phyloP scores from a whole-genome alignment of 257 asterid genomes.

The Leonotis leonurus region DNA sequence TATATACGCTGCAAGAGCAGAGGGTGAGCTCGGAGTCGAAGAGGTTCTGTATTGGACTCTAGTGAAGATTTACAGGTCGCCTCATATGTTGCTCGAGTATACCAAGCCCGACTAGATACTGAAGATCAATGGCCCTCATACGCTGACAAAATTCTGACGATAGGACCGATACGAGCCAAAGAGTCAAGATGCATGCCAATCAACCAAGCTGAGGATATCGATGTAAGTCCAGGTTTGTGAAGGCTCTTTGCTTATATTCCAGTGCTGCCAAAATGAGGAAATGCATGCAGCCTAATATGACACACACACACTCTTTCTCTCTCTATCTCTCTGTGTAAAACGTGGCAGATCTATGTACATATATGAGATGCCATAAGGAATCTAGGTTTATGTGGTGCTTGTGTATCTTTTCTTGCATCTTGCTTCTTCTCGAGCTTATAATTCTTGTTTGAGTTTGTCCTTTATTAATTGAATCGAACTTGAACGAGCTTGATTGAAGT shows the following conservation, averaged over 20 bases:
- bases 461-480: neutral
- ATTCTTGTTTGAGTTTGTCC: too few relatives aligned
- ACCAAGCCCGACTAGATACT: constrained; percentile 62
- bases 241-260: neutral
- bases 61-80: constrained; percentile 87
- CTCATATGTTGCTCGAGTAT: constrained; percentile 88
- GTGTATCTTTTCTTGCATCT: neutral
- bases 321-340: neutral
- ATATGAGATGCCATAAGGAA: constrained; percentile 4
- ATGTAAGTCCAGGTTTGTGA: constrained; percentile 6
- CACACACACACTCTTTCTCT: too few relatives aligned
- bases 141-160: constrained; percentile 1
- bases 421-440: neutral
- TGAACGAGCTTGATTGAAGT: too few relatives aligned
- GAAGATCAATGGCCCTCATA: neutral
- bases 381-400: neutral
- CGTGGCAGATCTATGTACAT: constrained; percentile 5
- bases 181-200: neutral
- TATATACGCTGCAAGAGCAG: constrained; percentile 93
- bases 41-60: constrained; percentile 87
- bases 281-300: neutral
- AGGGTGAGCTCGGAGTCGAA: constrained; percentile 95
- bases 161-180: neutral
- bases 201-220: neutral
- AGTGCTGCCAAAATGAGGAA: constrained; percentile 4